Base-by-base conservation (phyloP, 768 basidiomycete genomes). In the Pleurotus tuoliensis region DNA sequence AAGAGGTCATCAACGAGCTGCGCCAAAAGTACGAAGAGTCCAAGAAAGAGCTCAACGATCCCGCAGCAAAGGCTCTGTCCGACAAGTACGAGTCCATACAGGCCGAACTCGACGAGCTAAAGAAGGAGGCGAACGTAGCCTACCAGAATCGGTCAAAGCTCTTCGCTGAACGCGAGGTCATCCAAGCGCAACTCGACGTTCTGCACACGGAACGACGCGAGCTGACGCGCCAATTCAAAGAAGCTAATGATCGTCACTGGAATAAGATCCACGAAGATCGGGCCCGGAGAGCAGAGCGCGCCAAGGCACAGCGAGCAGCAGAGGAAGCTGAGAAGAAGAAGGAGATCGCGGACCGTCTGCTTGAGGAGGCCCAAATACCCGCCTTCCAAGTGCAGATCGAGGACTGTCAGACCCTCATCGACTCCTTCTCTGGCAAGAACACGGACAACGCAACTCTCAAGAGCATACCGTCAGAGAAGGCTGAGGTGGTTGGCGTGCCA, bases 351-450 rank as follows among this genome's bases (percentile, higher is more conserved):
- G 82, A 89, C 62, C 87, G 84, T 39, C 69, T 98, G 47, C 85
- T 90, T 51, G 97, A 99, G 58, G 94, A 98, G 68, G 97, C 97
- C 20, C 83, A 86, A 58, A 66, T 80, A 20, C 95, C 97, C 24
- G 97, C 97, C 0, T 98, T 83, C 80, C 91, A 92, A 65, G 79
- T 85, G 53, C 85, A 98, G 69, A 94, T 99, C 64, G 93, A 98
- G 75, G 97, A 98, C 69, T 98, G 94, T 74, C 88, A 92, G 66
- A 96, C 90, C 3, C 83, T 97, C 61, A 87, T 96, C 67, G 89
- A 94, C 69, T 85, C 78, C 66, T 85, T 97, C 72, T 85, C 81
- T 15, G 88, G 88, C 20, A 90, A 87, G 70, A 71, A 73, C 44
- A 73, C 73, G 40, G 80, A 76, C 12, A 72, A 73, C 39, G 71